Percentiles rank a stretch among this genome's conserved stretches.
Conservation (phyloP, 176 grass and related monocot species). For the Luzula sylvatica region DNA sequence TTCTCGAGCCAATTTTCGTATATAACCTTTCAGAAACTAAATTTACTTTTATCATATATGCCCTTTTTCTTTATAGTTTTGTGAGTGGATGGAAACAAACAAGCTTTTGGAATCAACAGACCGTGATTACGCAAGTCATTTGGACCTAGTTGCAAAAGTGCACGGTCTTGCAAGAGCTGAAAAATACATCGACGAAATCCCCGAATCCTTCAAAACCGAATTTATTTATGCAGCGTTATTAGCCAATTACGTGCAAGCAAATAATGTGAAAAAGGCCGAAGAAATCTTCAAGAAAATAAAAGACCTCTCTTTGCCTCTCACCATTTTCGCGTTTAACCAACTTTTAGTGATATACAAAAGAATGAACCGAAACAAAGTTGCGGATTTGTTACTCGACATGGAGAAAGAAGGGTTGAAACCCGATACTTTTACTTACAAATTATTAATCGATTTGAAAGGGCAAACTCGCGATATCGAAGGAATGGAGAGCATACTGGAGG, state of each 20-base stretch:
- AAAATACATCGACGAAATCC: conserved; percentile 45
- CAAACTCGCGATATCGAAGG: conserved; percentile 50
- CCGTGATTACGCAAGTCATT: conserved; percentile 50
- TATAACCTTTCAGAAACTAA: no score
- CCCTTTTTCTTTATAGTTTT: conserved; percentile 36
- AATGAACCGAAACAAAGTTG: conserved; percentile 35
- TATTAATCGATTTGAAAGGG: conserved; percentile 62
- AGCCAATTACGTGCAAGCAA: conserved; percentile 35
- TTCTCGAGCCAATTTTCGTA: not conserved
- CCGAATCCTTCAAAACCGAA: conserved; percentile 43
- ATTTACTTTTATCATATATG: no score
- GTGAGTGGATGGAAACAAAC: conserved; percentile 44
- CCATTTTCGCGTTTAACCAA: conserved; percentile 58
- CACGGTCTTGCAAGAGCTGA: conserved; percentile 48
- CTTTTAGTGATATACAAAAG: conserved; percentile 64
- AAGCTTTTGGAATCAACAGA: conserved; percentile 44
- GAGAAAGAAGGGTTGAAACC: conserved; percentile 53
- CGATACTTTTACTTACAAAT: conserved; percentile 50
- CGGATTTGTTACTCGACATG: conserved; percentile 49
- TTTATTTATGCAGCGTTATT: conserved; percentile 50
- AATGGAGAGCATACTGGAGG: conserved; percentile 44
- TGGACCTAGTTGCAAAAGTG: conserved; percentile 63
- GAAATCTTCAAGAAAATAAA: conserved; percentile 69
- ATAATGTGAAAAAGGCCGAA: conserved; percentile 49
- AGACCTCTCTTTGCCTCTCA: conserved; percentile 39